These are phyloP conservation scores for Phytopythium cucurbitacearum DNA, from an alignment of 352 stramenopile genomes.

Conservation along the genomic window DNA sequence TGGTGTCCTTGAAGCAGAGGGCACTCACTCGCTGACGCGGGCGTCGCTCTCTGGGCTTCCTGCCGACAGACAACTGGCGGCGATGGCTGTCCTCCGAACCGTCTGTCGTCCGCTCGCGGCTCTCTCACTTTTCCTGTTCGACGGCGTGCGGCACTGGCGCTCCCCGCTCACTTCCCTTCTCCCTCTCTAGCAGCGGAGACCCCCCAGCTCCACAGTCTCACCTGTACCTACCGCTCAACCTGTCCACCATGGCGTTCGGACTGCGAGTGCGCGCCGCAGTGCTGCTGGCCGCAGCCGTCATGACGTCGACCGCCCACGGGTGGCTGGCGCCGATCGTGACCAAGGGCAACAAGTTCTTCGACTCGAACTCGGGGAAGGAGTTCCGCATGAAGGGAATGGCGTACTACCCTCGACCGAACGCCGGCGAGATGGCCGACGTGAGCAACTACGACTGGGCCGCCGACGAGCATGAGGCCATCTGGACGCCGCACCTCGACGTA, in stretches of 20 bases:
- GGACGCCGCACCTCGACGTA: conserved; percentile 40
- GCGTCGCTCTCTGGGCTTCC: no score
- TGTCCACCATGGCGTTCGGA: conserved; percentile 2
- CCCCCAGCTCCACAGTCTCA: no score
- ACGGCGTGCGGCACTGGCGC: no score
- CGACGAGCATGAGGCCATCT: conserved; percentile 56
- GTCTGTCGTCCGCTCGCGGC: no score
- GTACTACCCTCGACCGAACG: conserved; percentile 68
- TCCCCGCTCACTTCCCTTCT: no score
- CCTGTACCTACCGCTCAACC: no score
- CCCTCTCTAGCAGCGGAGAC: not conserved
- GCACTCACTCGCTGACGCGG: no score
- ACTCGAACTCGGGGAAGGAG: conserved; percentile 55
- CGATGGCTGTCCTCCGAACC: no score
- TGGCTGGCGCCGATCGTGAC: conserved; percentile 45
- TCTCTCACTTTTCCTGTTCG: no score
- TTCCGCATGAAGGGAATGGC: conserved; percentile 70
- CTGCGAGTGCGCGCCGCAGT: not conserved
- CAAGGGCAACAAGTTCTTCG: conserved; percentile 86
- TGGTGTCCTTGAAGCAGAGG: no score
- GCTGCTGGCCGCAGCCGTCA: not conserved
- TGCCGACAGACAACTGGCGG: no score
- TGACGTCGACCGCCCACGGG: conserved; percentile 11
- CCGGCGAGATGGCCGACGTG: conserved; percentile 39
- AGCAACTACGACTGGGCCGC: conserved; percentile 60